Evolutionary conservation across 2,329 filamentous ascomycete species (phyloP).

Genomic region (Herpotrichia juniperi): DNA sequence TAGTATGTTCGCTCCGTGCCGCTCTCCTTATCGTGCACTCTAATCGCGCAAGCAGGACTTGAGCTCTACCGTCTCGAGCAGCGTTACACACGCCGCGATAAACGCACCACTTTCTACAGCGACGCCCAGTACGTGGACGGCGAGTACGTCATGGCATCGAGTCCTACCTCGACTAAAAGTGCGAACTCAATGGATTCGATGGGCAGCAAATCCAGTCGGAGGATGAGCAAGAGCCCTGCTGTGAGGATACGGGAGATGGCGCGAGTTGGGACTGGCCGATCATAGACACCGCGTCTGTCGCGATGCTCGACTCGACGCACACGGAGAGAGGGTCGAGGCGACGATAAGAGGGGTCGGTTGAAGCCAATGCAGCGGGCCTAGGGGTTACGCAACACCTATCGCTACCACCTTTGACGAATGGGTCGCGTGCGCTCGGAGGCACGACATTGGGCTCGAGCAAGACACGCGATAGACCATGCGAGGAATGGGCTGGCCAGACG

Average conservation of each 20-base stretch:
- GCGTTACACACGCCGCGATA: conserved; percentile 89
- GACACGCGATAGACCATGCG: not conserved
- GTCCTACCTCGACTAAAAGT: conserved; percentile 38
- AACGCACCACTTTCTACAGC: conserved; percentile 86
- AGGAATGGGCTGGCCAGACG: not conserved
- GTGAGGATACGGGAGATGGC: conserved; percentile 40
- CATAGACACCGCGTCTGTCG: conserved; percentile 14
- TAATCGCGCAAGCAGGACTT: conserved; percentile 56
- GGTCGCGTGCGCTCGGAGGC: not conserved
- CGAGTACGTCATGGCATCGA: conserved; percentile 79
- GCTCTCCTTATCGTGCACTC: not conserved
- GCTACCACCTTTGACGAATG: conserved; percentile 4
- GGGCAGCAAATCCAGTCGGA: conserved; percentile 21
- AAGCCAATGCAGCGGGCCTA: conserved; percentile 1
- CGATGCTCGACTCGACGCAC: not conserved
- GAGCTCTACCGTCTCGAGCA: conserved; percentile 96
- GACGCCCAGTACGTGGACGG: conserved; percentile 93
- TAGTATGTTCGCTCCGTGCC: conserved; percentile 33
- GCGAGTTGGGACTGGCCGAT: conserved; percentile 31
- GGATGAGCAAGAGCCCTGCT: conserved; percentile 43
- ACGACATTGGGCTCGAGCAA: not conserved
- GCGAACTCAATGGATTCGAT: conserved; percentile 29
- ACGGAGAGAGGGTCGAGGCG: not conserved
- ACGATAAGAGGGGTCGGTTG: not conserved
- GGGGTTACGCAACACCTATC: conserved; percentile 8